Conservation (phyloP, 2,329 filamentous ascomycete genomes). For the Xylaria multiplex region DNA sequence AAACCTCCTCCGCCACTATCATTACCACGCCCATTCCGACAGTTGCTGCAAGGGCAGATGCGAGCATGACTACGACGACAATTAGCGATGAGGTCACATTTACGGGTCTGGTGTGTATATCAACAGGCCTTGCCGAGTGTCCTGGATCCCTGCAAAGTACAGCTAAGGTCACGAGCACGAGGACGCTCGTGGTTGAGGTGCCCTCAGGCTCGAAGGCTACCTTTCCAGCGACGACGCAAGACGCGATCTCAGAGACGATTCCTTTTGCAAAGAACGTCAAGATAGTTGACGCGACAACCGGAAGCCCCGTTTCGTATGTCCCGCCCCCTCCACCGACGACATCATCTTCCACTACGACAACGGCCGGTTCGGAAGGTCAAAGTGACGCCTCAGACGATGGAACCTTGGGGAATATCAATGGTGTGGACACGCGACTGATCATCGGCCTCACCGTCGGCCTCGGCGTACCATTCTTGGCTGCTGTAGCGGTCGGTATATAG, state of each 20-base stretch:
- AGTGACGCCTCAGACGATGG: slow-evolving; percentile 39
- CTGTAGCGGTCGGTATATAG: slow-evolving; percentile 46
- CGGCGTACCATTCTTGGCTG: slow-evolving; percentile 54
- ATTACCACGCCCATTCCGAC: slow-evolving; percentile 39
- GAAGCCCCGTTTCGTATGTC: slow-evolving; percentile 57
- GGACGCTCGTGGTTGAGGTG: slow-evolving; percentile 55
- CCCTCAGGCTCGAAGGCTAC: slow-evolving; percentile 51
- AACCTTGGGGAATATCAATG: slow-evolving; percentile 42
- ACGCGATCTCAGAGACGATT: slow-evolving; percentile 49
- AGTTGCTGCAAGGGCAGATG: slow-evolving; percentile 28
- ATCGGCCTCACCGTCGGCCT: slow-evolving; percentile 61
- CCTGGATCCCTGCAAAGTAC: slow-evolving; percentile 61
- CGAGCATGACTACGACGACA: slow-evolving; percentile 51
- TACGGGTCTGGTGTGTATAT: slow-evolving; percentile 57
- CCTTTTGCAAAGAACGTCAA: slow-evolving; percentile 56
- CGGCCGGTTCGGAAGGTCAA: not conserved
- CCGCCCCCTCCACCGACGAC: slow-evolving; percentile 51
- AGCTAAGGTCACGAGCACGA: slow-evolving; percentile 51
- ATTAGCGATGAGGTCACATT: slow-evolving; percentile 55
- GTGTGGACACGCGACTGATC: slow-evolving; percentile 57
- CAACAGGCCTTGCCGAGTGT: slow-evolving; percentile 58
- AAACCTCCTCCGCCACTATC: slow-evolving; percentile 36
- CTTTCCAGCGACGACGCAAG: slow-evolving; percentile 53
- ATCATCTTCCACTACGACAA: slow-evolving; percentile 41
- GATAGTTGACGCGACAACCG: slow-evolving; percentile 52